Evolutionary conservation across 2,329 filamentous ascomycete genomes (phyloP).

Genomic region (Seiridium cupressi): DNA sequence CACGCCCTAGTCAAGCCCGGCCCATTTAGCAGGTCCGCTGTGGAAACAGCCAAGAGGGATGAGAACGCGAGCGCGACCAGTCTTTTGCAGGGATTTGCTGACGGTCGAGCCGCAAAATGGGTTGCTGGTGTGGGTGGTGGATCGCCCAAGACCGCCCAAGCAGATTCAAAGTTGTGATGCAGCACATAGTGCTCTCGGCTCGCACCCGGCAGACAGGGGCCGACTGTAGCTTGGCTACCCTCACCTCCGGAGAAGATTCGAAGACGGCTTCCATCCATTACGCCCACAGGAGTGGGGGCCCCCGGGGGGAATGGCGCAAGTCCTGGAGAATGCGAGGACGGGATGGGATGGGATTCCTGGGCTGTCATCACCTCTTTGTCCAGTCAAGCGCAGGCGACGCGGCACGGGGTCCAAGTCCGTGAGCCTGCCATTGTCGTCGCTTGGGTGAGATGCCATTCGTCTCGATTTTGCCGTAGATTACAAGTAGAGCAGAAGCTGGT

Average conservation of each 20-base stretch:
- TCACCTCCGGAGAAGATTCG: neutral
- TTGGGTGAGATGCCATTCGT: neutral
- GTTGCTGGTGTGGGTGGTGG: neutral
- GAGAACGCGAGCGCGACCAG: neutral
- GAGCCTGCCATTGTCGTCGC: neutral
- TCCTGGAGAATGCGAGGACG: neutral
- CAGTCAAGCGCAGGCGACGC: neutral
- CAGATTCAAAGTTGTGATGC: neutral
- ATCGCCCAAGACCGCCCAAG: neutral
- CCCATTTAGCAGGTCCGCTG: neutral
- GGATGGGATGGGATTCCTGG: neutral
- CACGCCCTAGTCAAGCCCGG: neutral
- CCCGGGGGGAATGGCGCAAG: neutral
- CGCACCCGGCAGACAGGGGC: neutral
- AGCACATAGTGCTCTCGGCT: neutral
- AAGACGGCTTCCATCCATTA: neutral
- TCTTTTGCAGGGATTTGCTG: neutral
- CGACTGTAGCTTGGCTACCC: neutral
- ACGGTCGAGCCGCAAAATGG: neutral
- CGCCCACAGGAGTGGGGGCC: too few species aligned
- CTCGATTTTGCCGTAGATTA: neutral
- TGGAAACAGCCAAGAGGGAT: neutral
- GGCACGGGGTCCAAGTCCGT: neutral
- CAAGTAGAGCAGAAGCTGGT: too few species aligned
- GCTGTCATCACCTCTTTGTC: neutral